A percentile compares a stretch with the other conserved stretches of the same genome.
Evolutionary conservation across 805 yeast species (phyloP).

Genomic region (Danielia oregonensis): DNA sequence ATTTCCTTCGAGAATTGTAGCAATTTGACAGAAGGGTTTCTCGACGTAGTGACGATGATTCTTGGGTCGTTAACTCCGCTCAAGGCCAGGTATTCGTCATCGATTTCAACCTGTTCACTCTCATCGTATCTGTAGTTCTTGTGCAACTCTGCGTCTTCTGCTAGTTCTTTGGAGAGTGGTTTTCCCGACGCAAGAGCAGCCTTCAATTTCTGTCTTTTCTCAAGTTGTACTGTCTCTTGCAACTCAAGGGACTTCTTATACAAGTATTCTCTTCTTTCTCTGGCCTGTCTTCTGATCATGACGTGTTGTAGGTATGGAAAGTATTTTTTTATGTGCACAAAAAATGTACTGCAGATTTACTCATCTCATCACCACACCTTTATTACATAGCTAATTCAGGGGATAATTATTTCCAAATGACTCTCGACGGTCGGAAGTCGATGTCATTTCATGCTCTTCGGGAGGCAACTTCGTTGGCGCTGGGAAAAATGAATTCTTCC

Average conservation of each 20-base stretch:
- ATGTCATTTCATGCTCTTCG: conserved; percentile 6
- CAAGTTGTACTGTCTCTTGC: conserved; percentile 82
- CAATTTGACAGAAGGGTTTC: conserved; percentile 83
- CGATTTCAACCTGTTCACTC: conserved; percentile 62
- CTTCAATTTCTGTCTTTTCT: conserved; percentile 80
- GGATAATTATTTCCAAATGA: not conserved
- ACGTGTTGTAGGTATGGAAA: conserved; percentile 1
- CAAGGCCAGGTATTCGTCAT: conserved; percentile 86
- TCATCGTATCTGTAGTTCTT: conserved; percentile 86
- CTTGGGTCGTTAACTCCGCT: conserved; percentile 91
- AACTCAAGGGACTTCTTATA: conserved; percentile 85
- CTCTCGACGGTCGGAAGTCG: not conserved
- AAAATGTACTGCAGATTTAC: not conserved
- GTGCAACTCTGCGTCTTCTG: conserved; percentile 81
- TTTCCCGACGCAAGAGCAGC: conserved; percentile 91
- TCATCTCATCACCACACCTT: not conserved
- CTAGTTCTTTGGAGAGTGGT: conserved; percentile 82
- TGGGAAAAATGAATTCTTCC: conserved; percentile 15
- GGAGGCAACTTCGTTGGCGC: conserved; percentile 16
- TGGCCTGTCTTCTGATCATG: conserved; percentile 85
- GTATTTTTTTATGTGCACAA: not conserved
- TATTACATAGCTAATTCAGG: too few species aligned
- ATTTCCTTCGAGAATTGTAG: conserved; percentile 93
- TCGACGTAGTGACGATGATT: conserved; percentile 86
- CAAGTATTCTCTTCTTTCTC: conserved; percentile 92